Conservation (phyloP, 345 rosid species). For the Angophora floribunda region DNA sequence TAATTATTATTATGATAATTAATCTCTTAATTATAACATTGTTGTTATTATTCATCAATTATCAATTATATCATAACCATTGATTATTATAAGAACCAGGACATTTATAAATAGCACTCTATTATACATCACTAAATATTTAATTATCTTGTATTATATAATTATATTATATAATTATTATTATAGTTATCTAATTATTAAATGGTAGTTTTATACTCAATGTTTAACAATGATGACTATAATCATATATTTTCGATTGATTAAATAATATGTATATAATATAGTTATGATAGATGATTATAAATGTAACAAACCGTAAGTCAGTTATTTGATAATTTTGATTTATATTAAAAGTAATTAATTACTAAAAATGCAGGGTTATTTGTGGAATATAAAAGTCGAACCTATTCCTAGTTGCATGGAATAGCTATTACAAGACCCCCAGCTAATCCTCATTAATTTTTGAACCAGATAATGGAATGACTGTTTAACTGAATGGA, state of each 20-base stretch:
- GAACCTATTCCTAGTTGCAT: neutral
- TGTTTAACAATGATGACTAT: neutral
- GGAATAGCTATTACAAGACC: neutral
- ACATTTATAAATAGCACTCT: neutral
- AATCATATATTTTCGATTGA: neutral
- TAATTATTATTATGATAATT: neutral
- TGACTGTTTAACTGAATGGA: neutral
- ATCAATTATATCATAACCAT: neutral
- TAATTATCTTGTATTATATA: no score
- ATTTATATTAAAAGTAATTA: neutral
- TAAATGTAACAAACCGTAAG: neutral
- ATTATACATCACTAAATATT: no score
- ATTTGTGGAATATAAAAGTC: neutral
- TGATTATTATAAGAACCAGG: neutral
- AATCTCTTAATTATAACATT: neutral
- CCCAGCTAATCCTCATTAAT: neutral
- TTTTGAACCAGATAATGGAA: neutral
- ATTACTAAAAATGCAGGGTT: neutral
- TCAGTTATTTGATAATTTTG: neutral
- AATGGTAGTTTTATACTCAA: neutral
- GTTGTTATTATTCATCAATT: no score
- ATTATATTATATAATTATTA: no score
- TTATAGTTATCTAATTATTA: neutral
- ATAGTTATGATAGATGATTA: neutral
- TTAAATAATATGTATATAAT: neutral